Evolutionary conservation across 306 rosid species (phyloP).

Genomic region (Citrullus mucosospermus): DNA sequence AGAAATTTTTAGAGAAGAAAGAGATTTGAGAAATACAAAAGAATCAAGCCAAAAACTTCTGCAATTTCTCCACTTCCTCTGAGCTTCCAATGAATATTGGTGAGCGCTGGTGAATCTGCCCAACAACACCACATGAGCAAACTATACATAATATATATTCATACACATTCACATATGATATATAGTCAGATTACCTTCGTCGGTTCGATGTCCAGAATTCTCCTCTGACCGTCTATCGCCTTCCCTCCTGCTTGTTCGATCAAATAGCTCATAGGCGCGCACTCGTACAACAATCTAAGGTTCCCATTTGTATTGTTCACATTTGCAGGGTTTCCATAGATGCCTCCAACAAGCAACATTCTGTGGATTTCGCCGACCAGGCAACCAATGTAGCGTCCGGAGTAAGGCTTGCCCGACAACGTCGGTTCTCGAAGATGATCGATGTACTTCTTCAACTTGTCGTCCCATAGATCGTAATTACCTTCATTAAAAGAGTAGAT

Average conservation of each 20-base stretch:
- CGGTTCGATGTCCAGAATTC: constrained; percentile 27
- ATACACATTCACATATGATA: not conserved
- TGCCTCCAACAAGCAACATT: constrained; percentile 27
- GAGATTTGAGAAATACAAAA: not conserved
- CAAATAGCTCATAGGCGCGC: constrained; percentile 38
- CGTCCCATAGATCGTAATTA: constrained; percentile 26
- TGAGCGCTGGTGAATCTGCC: constrained; percentile 26
- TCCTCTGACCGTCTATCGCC: constrained; percentile 22
- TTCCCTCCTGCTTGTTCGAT: constrained; percentile 34
- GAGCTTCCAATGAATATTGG: constrained; percentile 28
- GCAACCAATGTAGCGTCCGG: constrained; percentile 29
- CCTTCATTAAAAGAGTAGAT: constrained; percentile 35
- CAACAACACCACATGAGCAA: not conserved
- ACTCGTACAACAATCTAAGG: constrained; percentile 26
- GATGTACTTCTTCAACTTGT: constrained; percentile 23
- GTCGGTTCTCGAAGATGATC: constrained; percentile 26
- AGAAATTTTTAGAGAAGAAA: not conserved
- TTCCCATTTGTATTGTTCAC: constrained; percentile 22
- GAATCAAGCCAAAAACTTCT: constrained; percentile 18
- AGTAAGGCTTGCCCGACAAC: constrained; percentile 21
- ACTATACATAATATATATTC: not conserved
- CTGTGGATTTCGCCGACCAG: constrained; percentile 30
- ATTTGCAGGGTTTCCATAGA: constrained; percentile 31
- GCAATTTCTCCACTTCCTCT: constrained; percentile 22
- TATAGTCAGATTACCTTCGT: constrained; percentile 10